Base-by-base conservation (phyloP, 208 protist species). In the Crithidia expoeki region DNA sequence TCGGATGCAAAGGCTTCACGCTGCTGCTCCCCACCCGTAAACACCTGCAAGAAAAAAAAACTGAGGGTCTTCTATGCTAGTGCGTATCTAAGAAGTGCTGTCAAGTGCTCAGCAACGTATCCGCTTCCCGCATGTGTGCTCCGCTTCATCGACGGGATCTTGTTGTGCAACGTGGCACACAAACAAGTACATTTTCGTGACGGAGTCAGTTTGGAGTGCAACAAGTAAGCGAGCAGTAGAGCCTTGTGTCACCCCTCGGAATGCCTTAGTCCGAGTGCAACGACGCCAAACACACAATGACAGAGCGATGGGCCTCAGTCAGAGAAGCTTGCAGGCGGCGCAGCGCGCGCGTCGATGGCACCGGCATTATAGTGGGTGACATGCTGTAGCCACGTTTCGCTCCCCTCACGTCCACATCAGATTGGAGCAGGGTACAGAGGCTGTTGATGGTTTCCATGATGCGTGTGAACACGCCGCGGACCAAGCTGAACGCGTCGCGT, bases 241-340 rank as follows among this genome's bases (percentile, higher is more conserved):
- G n/a, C 44, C 17, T 19, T 50, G 19, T 19, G 4, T 50, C 44
- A 19, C 21, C 6, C 36, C 12, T 32, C 9, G 23, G 4, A 7
- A 53, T 14, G 5, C 16, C 49, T 49, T 33, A 63, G 17, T 59
- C 50, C 36, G 52, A 14, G 16, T 50, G 72, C 21, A 76, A 34
- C 4, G 63, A 70, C 16, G 72, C 42, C 44, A 71, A 38, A 27
- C 47, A 42, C 30, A 61, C 28, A 25, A 53, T 60, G 17, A 55
- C 55, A 9, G 55, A 34, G 17, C 62, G 63, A 27, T 76, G 56
- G 14, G 57, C 28, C 30, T 76, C 72, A 0, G 28, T 28, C 25
- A 76, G 56, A 23, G 72, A 76, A 2, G 55, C 56, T 30, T 71
- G 72, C 32, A 76, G 72, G 56, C 63, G 72, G 38, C 72, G 62